Conservation (phyloP, 2,329 filamentous ascomycete species). For the Botrytis hyacinthi region DNA sequence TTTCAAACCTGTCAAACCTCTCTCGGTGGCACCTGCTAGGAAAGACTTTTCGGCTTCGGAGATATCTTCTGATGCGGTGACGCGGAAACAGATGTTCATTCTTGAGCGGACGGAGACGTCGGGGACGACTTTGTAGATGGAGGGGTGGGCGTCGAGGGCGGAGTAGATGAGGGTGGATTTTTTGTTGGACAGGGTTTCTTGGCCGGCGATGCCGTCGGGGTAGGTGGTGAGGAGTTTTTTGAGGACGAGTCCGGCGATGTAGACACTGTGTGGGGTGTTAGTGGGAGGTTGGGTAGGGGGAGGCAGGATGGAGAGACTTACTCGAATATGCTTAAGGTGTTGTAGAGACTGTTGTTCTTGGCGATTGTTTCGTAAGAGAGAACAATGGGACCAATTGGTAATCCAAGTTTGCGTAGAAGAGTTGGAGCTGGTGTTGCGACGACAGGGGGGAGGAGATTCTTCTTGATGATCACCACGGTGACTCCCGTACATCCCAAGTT, state of each 20-base stretch:
- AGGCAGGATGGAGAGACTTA: conserved; percentile 40
- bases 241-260: conserved; percentile 85
- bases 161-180: conserved; percentile 78
- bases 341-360: conserved; percentile 94
- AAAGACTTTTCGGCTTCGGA: conserved; percentile 77
- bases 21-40: conserved; percentile 59
- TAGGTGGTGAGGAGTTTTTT: conserved; percentile 66
- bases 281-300: conserved; percentile 6
- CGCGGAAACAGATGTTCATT: conserved; percentile 94
- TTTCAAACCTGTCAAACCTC: conserved; percentile 76
- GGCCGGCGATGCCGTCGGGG: conserved; percentile 69
- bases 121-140: conserved; percentile 72
- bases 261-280: conserved; percentile 57
- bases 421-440: conserved; percentile 63
- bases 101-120: conserved; percentile 72
- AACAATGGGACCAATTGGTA: conserved; percentile 77
- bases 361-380: conserved; percentile 80
- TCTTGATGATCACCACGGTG: conserved; percentile 81
- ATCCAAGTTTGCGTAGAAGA: conserved; percentile 68
- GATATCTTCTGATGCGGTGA: conserved; percentile 43
- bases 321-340: conserved; percentile 90
- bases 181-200: conserved; percentile 68
- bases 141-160: conserved; percentile 69
- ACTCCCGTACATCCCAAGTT: conserved; percentile 86
- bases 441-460: conserved; percentile 70